Base-by-base conservation (phyloP, 2,329 filamentous ascomycete genomes). In the Cryphonectria naterciae region DNA sequence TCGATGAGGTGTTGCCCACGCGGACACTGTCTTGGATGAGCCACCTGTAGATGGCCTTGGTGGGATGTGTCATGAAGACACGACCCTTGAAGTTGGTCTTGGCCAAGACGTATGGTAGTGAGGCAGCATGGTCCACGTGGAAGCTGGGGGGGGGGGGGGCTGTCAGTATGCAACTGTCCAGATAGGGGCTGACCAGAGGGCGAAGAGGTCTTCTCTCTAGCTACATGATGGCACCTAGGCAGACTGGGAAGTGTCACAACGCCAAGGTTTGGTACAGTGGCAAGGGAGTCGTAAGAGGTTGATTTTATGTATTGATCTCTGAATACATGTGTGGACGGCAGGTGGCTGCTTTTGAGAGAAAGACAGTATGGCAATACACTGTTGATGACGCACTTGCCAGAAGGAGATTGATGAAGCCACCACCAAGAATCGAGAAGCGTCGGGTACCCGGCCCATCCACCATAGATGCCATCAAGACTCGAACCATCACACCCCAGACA, bases 31-130 rank as follows among this genome's bases (percentile, higher is more conserved):
- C 96, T 81, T 97, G 94, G 74, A 98, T 98, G 67, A 98, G 89
- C 95, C 96, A 98, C 83, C 98, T 98, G 88, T 99, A 99, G 80
- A 99, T 99, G 76, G 96, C 96, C 81, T 99, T 98, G 63, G 96
- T 99, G 1, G 96, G 94, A 84, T 99, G 96, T 67, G 96, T 99
- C 95, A 98, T 99, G 84, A 98, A 98, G 73, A 98, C 95, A 32
- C 95, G 91, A 65, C 96, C 96, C 75, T 93, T 92, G 85, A 99
- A 99, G 81, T 98, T 98, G 52, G 96, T 98, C 84, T 99, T 99
- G 74, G 95, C 93, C 74, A 99, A 88, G 72, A 99, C 96, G 80
- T 98, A 99, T 61, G 96, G 96, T 63, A 99, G 85, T n/a, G 95
- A 97, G 22, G 95, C 95, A n/a, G 96, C 96, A 84, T 99, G 96